Evolutionary conservation across 2,329 filamentous ascomycete species (phyloP).

Genomic region (Paraconiothyrium brasiliense): DNA sequence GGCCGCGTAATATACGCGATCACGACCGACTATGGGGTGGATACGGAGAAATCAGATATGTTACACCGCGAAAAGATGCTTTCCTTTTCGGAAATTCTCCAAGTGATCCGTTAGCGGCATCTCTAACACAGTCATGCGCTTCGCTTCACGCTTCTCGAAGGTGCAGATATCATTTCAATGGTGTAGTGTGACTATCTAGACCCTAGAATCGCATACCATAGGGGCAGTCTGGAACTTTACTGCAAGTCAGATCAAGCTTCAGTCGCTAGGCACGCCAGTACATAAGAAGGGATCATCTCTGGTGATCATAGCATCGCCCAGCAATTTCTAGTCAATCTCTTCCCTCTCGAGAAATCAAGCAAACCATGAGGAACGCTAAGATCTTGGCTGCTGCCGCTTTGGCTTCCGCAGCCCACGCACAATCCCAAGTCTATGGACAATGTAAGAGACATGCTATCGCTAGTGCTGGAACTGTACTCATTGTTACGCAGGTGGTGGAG

Average conservation of each 20-base stretch:
- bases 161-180: neutral
- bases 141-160: slow-evolving; percentile 3
- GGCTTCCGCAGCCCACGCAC: slow-evolving; percentile 8
- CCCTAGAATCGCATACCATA: neutral
- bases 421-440: slow-evolving; percentile 15
- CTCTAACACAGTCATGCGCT: slow-evolving; percentile 9
- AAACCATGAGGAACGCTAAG: slow-evolving; percentile 14
- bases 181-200: neutral
- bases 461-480: neutral
- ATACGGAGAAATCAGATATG: slow-evolving; percentile 1
- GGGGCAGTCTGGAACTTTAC: neutral
- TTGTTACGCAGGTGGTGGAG: slow-evolving; percentile 14
- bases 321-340: neutral
- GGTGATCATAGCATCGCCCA: neutral
- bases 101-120: slow-evolving; percentile 12
- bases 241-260: neutral
- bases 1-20: neutral
- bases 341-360: neutral
- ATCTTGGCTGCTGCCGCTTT: slow-evolving; percentile 15
- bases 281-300: slow-evolving; percentile 7
- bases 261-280: neutral
- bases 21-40: neutral
- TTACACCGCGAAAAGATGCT: neutral
- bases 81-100: neutral
- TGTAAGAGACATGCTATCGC: neutral